Evolutionary conservation across 2,329 filamentous ascomycete genomes (phyloP).

Genomic region (Nannizziopsis barbatae): DNA sequence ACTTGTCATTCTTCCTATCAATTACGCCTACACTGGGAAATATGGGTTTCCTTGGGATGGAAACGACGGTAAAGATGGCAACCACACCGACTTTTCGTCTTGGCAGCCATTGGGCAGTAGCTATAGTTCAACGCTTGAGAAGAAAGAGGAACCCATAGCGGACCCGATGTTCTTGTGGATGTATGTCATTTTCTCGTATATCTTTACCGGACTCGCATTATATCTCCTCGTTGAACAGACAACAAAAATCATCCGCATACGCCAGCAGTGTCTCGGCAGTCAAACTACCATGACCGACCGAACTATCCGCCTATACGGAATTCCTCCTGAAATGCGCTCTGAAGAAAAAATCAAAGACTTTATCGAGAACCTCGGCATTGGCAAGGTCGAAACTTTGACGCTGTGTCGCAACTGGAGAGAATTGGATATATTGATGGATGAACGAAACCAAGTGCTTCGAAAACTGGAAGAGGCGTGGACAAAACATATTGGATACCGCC

Average conservation of each 20-base stretch:
- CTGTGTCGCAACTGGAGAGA: slow-evolving; percentile 79
- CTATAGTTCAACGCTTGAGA: slow-evolving; percentile 14
- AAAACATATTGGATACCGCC: slow-evolving; percentile 53
- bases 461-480: slow-evolving; percentile 78
- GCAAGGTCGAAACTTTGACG: slow-evolving; percentile 76
- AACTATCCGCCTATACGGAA: slow-evolving; percentile 82
- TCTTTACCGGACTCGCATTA: slow-evolving; percentile 72
- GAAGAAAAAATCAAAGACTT: slow-evolving; percentile 77
- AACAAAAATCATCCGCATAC: slow-evolving; percentile 67
- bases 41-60: slow-evolving; percentile 26
- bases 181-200: slow-evolving; percentile 86
- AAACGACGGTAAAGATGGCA: slow-evolving; percentile 26
- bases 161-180: slow-evolving; percentile 65
- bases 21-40: slow-evolving; percentile 51
- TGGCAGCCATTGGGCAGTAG: slow-evolving; percentile 25
- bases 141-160: slow-evolving; percentile 18
- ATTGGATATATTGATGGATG: slow-evolving; percentile 61
- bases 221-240: slow-evolving; percentile 79
- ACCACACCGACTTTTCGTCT: slow-evolving; percentile 23
- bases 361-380: slow-evolving; percentile 78
- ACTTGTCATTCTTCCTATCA: slow-evolving; percentile 73
- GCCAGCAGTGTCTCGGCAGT: slow-evolving; percentile 83
- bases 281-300: slow-evolving; percentile 94
- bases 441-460: slow-evolving; percentile 54
- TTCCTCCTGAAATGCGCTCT: slow-evolving; percentile 65